These are phyloP conservation scores for Hypoxylon fuscum DNA, from an alignment of 495 filamentous ascomycete genomes.

Conservation along the genomic window DNA sequence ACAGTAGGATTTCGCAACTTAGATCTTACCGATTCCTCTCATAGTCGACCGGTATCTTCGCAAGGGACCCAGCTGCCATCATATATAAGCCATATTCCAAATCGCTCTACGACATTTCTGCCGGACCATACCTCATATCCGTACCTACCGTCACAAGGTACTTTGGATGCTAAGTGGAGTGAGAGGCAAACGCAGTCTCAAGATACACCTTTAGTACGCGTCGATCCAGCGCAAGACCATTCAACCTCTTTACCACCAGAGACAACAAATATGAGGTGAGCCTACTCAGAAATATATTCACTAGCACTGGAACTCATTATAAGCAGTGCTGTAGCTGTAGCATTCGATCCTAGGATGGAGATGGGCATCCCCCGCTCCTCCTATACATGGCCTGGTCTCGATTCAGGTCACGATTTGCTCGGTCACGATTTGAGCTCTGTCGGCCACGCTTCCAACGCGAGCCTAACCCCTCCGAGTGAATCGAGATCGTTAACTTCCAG, in stretches of 20 bases:
- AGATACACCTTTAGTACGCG: slow-evolving; percentile 46
- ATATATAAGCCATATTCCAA: slow-evolving; percentile 37
- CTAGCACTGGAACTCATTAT: slow-evolving; percentile 12
- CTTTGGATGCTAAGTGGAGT: slow-evolving; percentile 47
- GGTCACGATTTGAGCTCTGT: slow-evolving; percentile 50
- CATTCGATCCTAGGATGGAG: slow-evolving; percentile 55
- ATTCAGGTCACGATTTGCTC: slow-evolving; percentile 49
- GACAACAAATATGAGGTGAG: slow-evolving; percentile 54
- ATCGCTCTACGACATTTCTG: slow-evolving; percentile 35
- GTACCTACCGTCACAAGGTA: slow-evolving; percentile 30
- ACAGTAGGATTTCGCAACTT: slow-evolving; percentile 49
- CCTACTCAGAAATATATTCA: background rate
- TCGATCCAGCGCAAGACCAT: slow-evolving; percentile 48
- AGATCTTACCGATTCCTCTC: slow-evolving; percentile 44
- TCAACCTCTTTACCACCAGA: slow-evolving; percentile 41
- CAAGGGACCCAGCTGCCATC: slow-evolving; percentile 40
- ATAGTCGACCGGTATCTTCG: slow-evolving; percentile 41
- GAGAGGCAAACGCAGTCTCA: slow-evolving; percentile 37
- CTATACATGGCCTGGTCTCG: slow-evolving; percentile 56
- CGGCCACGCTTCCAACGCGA: slow-evolving; percentile 52
- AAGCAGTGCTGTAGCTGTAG: slow-evolving; percentile 55
- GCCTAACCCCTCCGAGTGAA: slow-evolving; percentile 53
- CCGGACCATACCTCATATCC: slow-evolving; percentile 42
- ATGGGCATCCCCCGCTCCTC: slow-evolving; percentile 56
- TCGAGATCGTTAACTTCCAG: slow-evolving; percentile 58